phyloP scores from a whole-genome alignment of 768 basidiomycete species.

The Obba rivulosa region DNA sequence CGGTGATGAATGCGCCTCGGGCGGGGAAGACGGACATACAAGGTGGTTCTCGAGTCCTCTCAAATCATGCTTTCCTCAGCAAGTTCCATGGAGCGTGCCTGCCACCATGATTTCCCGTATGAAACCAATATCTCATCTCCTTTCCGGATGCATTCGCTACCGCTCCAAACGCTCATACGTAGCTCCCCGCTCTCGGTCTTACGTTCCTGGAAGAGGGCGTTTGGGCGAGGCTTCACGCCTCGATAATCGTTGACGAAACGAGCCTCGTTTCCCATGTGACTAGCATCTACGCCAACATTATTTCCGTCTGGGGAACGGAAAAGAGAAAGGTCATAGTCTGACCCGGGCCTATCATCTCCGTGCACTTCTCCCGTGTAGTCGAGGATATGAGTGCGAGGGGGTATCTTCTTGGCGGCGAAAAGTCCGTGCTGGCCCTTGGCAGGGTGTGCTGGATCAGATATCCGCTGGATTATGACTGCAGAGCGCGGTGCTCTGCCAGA shows the following conservation, averaged over 20 bases:
- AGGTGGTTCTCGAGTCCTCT: no score
- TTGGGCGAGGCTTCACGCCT: constrained; percentile 63
- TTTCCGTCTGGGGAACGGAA: constrained; percentile 49
- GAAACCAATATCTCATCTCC: constrained; percentile 84
- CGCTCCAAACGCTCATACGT: constrained; percentile 74
- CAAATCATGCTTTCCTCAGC: neutral
- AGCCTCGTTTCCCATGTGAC: constrained; percentile 74
- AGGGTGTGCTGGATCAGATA: constrained; percentile 60
- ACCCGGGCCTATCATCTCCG: constrained; percentile 60
- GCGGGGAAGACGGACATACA: no score
- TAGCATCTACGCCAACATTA: constrained; percentile 77
- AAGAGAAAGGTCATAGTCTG: constrained; percentile 90
- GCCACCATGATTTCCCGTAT: constrained; percentile 89
- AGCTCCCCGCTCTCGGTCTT: constrained; percentile 53
- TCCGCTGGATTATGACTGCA: constrained; percentile 45
- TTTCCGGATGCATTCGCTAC: constrained; percentile 54
- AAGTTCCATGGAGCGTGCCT: constrained; percentile 31
- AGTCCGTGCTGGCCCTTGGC: constrained; percentile 67
- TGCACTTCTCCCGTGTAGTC: constrained; percentile 87
- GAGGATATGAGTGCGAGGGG: constrained; percentile 59
- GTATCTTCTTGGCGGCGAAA: constrained; percentile 71
- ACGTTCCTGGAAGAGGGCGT: constrained; percentile 63
- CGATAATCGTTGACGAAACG: constrained; percentile 91
- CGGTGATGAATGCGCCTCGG: no score
- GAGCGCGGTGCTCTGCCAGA: constrained; percentile 13